phyloP scores from a whole-genome alignment of 1,139 yeast species.

The Suhomyces atakaporum region DNA sequence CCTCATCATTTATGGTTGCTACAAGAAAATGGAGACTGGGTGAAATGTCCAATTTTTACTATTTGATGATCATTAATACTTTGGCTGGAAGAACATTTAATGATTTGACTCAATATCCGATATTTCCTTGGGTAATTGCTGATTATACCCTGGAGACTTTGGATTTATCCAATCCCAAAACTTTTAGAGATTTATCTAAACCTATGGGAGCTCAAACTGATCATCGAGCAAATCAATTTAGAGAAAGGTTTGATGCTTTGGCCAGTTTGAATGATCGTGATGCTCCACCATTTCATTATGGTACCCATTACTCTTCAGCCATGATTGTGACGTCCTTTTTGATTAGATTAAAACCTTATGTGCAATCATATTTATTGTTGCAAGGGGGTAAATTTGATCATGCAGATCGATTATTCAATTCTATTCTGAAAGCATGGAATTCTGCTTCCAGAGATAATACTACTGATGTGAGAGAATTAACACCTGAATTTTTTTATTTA shows the following conservation, averaged over 20 bases:
- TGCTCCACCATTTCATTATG: constrained; percentile 80
- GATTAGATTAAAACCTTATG: constrained; percentile 76
- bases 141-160: constrained; percentile 69
- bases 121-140: constrained; percentile 87
- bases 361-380: constrained; percentile 68
- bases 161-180: constrained; percentile 58
- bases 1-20: constrained; percentile 44
- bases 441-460: constrained; percentile 78
- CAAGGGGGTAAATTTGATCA: constrained; percentile 91
- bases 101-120: constrained; percentile 85
- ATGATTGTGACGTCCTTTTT: constrained; percentile 84
- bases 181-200: constrained; percentile 72
- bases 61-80: constrained; percentile 74
- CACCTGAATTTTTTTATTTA: constrained; percentile 79
- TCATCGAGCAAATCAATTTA: constrained; percentile 59
- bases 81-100: constrained; percentile 86
- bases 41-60: constrained; percentile 76
- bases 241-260: constrained; percentile 69
- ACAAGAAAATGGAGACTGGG: constrained; percentile 76
- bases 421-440: constrained; percentile 72
- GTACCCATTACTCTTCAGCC: constrained; percentile 89
- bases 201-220: constrained; percentile 88
- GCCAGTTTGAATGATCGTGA: constrained; percentile 53
- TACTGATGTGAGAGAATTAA: constrained; percentile 82
- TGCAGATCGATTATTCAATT: constrained; percentile 76